Conservation (phyloP, 768 basidiomycete genomes). For the Lactarius akahatsu region DNA sequence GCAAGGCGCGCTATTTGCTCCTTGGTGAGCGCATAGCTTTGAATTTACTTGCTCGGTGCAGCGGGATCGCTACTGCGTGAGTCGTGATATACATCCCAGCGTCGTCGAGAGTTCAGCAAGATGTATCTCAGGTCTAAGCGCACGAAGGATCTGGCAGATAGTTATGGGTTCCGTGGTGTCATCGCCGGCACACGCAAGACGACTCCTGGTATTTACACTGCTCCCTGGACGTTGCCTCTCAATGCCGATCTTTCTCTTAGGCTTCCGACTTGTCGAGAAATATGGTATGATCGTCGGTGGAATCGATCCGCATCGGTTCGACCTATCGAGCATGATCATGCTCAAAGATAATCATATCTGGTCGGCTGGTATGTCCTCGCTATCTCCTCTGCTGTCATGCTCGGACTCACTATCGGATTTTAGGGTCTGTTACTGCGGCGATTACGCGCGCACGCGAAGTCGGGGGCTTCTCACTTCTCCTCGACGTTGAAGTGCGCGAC, state of each 20-base stretch:
- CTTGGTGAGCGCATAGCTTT: slow-evolving; percentile 91
- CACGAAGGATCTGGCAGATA: slow-evolving; percentile 74
- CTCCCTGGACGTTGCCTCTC: neutral
- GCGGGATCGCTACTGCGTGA: slow-evolving; percentile 96
- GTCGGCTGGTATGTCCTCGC: slow-evolving; percentile 71
- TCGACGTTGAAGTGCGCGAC: slow-evolving; percentile 91
- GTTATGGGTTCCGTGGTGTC: slow-evolving; percentile 79
- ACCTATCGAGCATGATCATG: slow-evolving; percentile 99
- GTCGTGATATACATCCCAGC: slow-evolving; percentile 29
- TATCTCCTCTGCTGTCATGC: neutral
- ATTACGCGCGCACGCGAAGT: slow-evolving; percentile 83
- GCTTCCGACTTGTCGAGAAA: slow-evolving; percentile 96
- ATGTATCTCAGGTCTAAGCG: slow-evolving; percentile 63
- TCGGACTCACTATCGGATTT: neutral
- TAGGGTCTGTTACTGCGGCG: slow-evolving; percentile 89
- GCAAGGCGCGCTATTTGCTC: slow-evolving; percentile 83
- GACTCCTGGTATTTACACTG: slow-evolving; percentile 65
- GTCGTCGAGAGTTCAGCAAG: neutral
- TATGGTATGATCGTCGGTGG: slow-evolving; percentile 99
- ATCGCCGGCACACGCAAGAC: slow-evolving; percentile 99
- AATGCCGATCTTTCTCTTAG: slow-evolving; percentile 37
- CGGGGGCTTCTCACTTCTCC: slow-evolving; percentile 85
- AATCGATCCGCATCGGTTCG: slow-evolving; percentile 92
- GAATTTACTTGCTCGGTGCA: slow-evolving; percentile 91
- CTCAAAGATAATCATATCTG: slow-evolving; percentile 99